Evolutionary conservation across 495 filamentous ascomycete genomes (phyloP).

Genomic region (Penicillium taxi): DNA sequence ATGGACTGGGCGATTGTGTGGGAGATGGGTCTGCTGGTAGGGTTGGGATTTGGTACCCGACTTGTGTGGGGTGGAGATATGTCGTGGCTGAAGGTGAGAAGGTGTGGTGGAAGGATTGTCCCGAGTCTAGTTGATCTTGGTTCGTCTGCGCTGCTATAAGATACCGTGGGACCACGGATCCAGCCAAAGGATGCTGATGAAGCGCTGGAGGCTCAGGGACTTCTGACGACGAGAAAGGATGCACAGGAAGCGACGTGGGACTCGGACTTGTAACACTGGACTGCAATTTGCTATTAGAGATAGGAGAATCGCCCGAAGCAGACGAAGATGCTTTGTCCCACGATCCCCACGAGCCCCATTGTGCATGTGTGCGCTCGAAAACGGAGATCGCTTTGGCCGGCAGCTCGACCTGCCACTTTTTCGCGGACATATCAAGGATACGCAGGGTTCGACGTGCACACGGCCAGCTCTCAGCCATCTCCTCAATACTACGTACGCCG

Average conservation of each 20-base stretch:
- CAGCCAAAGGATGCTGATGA: no score
- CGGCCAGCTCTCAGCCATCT: conserved; percentile 92
- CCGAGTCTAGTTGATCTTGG: no score
- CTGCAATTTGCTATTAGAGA: conserved; percentile 7
- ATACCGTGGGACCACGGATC: conserved; percentile 14
- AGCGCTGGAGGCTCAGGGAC: no score
- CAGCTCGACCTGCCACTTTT: conserved; percentile 79
- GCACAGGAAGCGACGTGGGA: no score
- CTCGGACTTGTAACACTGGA: conserved; percentile 12
- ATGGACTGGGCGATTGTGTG: conserved; percentile 4
- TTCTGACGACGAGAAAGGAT: no score
- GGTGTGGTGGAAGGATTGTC: conserved; percentile 13
- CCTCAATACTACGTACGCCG: conserved; percentile 85
- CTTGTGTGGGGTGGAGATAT: conserved; percentile 27
- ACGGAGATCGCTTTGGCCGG: conserved; percentile 74
- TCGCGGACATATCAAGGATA: conserved; percentile 77
- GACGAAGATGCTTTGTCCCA: conserved; percentile 36
- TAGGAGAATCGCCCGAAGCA: conserved; percentile 24
- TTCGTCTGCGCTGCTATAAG: conserved; percentile 1
- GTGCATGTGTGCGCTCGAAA: conserved; percentile 55
- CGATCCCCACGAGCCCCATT: conserved; percentile 45
- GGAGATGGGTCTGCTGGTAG: conserved; percentile 10
- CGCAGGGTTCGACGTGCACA: conserved; percentile 78
- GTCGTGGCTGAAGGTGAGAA: conserved; percentile 29
- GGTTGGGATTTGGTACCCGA: conserved; percentile 14